Percentiles rank a stretch among this genome's conserved stretches.
phyloP scores from a whole-genome alignment of 2,329 filamentous ascomycete genomes.

The Xylariaceae sp. region DNA sequence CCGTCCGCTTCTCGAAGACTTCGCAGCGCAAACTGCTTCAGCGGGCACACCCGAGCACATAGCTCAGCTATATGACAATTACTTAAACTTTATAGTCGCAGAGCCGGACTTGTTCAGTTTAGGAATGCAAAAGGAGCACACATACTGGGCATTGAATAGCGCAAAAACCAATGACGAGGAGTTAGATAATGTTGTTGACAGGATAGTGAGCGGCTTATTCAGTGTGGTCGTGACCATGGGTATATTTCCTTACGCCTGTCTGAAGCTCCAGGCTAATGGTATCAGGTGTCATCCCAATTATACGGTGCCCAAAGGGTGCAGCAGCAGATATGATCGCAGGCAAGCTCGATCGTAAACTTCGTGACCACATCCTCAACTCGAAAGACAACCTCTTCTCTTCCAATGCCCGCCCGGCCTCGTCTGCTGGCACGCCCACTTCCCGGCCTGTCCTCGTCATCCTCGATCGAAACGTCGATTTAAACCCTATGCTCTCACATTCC shows the following conservation, averaged over 20 bases:
- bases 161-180: constrained; percentile 87
- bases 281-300: constrained; percentile 86
- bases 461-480: constrained; percentile 92
- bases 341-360: constrained; percentile 91
- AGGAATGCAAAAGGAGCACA: constrained; percentile 86
- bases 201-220: constrained; percentile 94
- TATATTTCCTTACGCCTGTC: constrained; percentile 40
- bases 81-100: constrained; percentile 94
- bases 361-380: constrained; percentile 95
- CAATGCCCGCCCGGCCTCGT: constrained; percentile 58
- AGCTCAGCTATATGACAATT: constrained; percentile 92
- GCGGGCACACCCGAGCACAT: constrained; percentile 87
- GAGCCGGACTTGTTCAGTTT: constrained; percentile 95
- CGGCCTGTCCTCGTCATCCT: constrained; percentile 90
- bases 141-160: constrained; percentile 96
- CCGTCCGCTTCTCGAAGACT: constrained; percentile 88
- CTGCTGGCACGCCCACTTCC: constrained; percentile 68
- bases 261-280: constrained; percentile 20
- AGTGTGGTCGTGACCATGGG: constrained; percentile 99
- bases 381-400: constrained; percentile 94
- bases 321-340: constrained; percentile 93
- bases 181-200: constrained; percentile 83
- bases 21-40: constrained; percentile 83
- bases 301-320: constrained; percentile 88
- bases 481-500: constrained; percentile 98